Evolutionary conservation across 2,329 filamentous ascomycete species (phyloP).

Genomic region (Stagonosporopsis chrysanthemi): DNA sequence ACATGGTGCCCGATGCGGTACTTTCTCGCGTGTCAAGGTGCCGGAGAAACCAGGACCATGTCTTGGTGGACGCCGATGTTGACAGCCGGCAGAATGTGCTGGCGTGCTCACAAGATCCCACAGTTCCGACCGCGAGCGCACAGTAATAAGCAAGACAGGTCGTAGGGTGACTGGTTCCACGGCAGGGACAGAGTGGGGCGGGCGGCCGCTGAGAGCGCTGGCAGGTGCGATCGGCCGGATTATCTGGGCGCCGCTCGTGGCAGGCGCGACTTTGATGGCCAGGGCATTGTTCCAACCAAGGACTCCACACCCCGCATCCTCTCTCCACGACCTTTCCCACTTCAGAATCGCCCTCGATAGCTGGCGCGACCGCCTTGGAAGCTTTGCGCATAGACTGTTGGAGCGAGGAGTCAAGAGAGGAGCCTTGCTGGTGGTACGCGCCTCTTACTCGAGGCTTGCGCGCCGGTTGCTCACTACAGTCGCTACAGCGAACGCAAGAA

Average conservation of each 20-base stretch:
- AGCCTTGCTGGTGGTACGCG: conserved; percentile 43
- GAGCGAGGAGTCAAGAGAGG: conserved; percentile 26
- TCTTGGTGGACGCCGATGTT: conserved; percentile 25
- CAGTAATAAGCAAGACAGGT: conserved; percentile 24
- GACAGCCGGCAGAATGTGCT: conserved; percentile 11
- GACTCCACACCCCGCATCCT: conserved; percentile 22
- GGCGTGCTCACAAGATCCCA: conserved; percentile 17
- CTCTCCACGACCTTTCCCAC: conserved; percentile 20
- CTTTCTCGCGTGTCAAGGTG: conserved; percentile 37
- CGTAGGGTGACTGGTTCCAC: conserved; percentile 36
- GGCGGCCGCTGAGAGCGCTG: conserved; percentile 28
- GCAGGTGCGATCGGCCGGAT: conserved; percentile 22
- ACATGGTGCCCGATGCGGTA: conserved; percentile 52
- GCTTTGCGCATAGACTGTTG: conserved; percentile 40
- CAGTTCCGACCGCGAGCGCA: conserved; percentile 25
- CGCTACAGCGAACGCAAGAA: conserved; percentile 31
- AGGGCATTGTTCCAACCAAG: conserved; percentile 3
- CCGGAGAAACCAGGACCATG: conserved; percentile 37
- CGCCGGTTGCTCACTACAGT: conserved; percentile 28
- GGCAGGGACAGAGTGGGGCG: conserved; percentile 32
- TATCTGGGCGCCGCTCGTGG: neutral
- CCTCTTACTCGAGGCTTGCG: conserved; percentile 35
- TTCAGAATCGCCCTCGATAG: conserved; percentile 22
- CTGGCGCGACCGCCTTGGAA: conserved; percentile 25
- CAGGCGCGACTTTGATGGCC: conserved; percentile 14